A percentile compares a stretch with the other conserved stretches of the same genome.
These are phyloP conservation scores for Speleostelium caveatum DNA, from an alignment of 78 protist species.

Conservation along the genomic window DNA sequence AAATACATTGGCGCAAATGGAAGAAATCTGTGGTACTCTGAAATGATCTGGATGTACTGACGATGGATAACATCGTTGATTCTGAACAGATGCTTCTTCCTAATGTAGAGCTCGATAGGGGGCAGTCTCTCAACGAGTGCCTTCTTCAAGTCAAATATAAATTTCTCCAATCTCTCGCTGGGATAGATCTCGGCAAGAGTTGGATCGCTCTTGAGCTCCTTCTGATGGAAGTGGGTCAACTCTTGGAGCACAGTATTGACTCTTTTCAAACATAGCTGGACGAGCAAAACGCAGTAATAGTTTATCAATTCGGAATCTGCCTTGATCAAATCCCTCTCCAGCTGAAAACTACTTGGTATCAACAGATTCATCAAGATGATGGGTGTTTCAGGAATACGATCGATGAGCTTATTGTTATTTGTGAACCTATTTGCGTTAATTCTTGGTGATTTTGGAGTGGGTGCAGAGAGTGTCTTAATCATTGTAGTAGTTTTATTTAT, in stretches of 20 bases:
- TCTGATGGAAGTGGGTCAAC: background rate
- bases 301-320: conserved; percentile 1
- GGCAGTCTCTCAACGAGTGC: conserved; percentile 43
- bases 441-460: conserved; percentile 33
- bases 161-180: background rate
- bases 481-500: conserved; percentile 49
- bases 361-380: conserved; percentile 22
- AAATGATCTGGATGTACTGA: conserved; percentile 20
- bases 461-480: conserved; percentile 26
- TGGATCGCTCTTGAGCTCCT: background rate
- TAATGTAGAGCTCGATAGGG: conserved; percentile 12
- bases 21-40: conserved; percentile 27
- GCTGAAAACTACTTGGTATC: conserved; percentile 22
- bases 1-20: too few relatives aligned
- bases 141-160: conserved; percentile 31
- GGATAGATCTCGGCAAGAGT: background rate
- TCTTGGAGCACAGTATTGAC: conserved; percentile 32
- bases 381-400: conserved; percentile 52
- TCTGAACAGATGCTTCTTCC: conserved; percentile 8
- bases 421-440: background rate
- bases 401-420: background rate
- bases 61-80: background rate
- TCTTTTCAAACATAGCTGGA: conserved; percentile 49
- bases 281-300: conserved; percentile 22
- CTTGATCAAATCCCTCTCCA: background rate